These are phyloP conservation scores for Hypoxylon fragiforme DNA, from an alignment of 495 filamentous ascomycete genomes.

Conservation along the genomic window DNA sequence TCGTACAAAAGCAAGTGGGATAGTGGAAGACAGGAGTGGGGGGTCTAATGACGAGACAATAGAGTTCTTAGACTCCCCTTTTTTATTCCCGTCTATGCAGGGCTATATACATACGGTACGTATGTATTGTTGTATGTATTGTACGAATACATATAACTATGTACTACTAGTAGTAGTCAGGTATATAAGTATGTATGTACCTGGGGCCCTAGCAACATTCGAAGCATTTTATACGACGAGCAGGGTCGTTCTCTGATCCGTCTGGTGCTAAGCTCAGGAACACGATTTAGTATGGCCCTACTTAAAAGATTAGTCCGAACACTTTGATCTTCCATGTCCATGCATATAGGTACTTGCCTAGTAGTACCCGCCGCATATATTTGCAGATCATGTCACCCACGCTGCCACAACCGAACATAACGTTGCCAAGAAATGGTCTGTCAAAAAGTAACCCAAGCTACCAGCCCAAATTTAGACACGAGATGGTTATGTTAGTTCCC, in stretches of 20 bases:
- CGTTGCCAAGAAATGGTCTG: slow-evolving; percentile 14
- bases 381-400: slow-evolving; percentile 12
- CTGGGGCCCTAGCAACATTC: too few species aligned
- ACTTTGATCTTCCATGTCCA: slow-evolving; percentile 11
- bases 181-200: slow-evolving; percentile 19
- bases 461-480: slow-evolving; percentile 32
- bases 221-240: slow-evolving; percentile 8
- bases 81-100: too few species aligned
- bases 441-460: slow-evolving; percentile 1
- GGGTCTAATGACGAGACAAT: slow-evolving; percentile 4
- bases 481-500: slow-evolving; percentile 11
- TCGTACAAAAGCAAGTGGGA: too few species aligned
- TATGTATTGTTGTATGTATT: too few species aligned
- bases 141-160: too few species aligned
- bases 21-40: neutral
- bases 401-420: slow-evolving; percentile 6
- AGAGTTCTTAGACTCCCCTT: slow-evolving; percentile 21
- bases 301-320: slow-evolving; percentile 2
- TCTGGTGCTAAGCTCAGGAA: slow-evolving; percentile 27
- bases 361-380: slow-evolving; percentile 15
- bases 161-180: slow-evolving; percentile 15
- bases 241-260: slow-evolving; percentile 6
- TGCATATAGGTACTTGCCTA: too few species aligned
- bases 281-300: slow-evolving; percentile 18
- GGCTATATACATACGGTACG: neutral